Conservation (phyloP, 2,329 filamentous ascomycete species). For the Cercospora sp. region DNA sequence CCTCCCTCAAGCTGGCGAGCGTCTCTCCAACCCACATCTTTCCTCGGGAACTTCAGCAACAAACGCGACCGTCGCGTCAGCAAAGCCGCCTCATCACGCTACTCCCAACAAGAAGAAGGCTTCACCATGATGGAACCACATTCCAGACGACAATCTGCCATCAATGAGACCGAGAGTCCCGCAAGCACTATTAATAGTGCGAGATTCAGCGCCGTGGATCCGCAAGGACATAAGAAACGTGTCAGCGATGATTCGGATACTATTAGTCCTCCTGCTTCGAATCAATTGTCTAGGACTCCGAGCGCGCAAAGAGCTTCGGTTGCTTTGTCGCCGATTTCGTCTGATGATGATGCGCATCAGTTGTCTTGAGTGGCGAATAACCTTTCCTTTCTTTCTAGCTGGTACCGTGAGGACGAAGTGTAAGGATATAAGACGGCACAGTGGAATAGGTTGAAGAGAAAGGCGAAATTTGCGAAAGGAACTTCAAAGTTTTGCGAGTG, state of each 20-base stretch:
- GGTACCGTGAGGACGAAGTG: background rate
- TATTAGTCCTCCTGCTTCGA: background rate
- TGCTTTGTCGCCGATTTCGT: background rate
- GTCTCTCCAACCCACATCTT: background rate
- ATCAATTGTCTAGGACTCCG: background rate
- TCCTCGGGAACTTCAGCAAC: conserved; percentile 1
- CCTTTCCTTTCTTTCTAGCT: background rate
- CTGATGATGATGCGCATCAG: background rate
- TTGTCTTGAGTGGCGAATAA: background rate
- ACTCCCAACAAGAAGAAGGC: background rate
- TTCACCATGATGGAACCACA: conserved; percentile 10
- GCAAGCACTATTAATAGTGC: background rate
- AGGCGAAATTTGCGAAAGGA: background rate
- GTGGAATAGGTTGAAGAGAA: background rate
- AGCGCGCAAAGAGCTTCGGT: background rate
- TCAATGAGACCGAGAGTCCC: background rate
- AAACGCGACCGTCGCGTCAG: conserved; percentile 9
- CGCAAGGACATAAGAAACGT: background rate
- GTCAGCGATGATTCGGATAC: background rate
- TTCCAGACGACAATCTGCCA: background rate
- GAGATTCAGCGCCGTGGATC: background rate
- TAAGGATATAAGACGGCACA: background rate
- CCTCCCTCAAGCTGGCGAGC: background rate
- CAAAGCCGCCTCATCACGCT: conserved; percentile 6
- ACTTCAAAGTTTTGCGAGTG: background rate